These are phyloP conservation scores for Corymbia citriodora DNA, from an alignment of 441 rosid genomes.

Conservation along the genomic window DNA sequence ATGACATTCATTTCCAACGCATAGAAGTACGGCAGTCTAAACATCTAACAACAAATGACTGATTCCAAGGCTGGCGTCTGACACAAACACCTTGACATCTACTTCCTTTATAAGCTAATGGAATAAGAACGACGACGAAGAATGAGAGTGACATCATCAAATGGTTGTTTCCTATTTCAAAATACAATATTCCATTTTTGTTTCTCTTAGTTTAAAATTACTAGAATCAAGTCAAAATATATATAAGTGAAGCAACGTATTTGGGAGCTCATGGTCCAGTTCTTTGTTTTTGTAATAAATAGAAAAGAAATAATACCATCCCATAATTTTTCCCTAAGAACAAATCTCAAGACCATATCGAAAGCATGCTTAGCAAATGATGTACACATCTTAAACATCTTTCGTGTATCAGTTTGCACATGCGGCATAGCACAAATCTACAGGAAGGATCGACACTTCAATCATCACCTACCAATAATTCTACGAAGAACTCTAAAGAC, in stretches of 20 bases:
- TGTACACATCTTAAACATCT: neutral
- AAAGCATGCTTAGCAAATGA: neutral
- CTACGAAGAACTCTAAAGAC: conserved; percentile 45
- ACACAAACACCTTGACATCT: neutral
- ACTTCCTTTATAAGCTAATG: neutral
- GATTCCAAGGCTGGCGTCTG: neutral
- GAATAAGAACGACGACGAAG: neutral
- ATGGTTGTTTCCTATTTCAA: neutral
- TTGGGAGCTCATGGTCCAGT: neutral
- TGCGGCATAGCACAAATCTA: neutral
- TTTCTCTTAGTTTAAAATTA: neutral
- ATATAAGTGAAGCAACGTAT: neutral
- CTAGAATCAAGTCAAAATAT: neutral
- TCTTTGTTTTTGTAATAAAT: neutral
- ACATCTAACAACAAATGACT: neutral
- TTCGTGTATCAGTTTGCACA: neutral
- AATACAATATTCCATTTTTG: neutral
- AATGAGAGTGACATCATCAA: neutral
- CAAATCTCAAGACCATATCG: neutral
- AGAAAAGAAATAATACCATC: neutral
- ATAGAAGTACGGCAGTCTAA: neutral
- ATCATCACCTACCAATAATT: neutral
- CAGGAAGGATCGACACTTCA: neutral
- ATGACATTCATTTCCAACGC: neutral
- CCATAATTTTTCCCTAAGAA: neutral